Base-by-base conservation (phyloP, 2,329 filamentous ascomycete genomes). In the Talaromyces verruculosus region DNA sequence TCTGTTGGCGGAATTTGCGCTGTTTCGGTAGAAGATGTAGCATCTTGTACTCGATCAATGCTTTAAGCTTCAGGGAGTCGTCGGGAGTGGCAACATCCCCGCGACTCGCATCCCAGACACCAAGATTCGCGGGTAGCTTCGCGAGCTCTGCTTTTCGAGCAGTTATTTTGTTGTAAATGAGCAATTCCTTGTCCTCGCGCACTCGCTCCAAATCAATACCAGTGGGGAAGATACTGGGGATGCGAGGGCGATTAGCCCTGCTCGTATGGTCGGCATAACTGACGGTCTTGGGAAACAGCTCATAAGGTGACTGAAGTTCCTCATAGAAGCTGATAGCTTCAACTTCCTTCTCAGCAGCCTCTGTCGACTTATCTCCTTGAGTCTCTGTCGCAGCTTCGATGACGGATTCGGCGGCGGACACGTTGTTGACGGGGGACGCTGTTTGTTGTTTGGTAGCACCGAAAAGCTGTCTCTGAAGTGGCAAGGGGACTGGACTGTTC, bases 41-140 rank as follows among this genome's bases (percentile, higher is more conserved):
- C 75, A 91, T 91, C 84, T 97, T 98, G 83, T 96, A 92, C 81
- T 99, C 95, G 66, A 99, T 97, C 70, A 97, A 84, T 28, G 93
- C 91, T 77, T 94, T 93, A 62, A 93, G 82, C 82, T 97, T 98
- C 60, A 96, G 81, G 0, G 88, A 88, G 71, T 96, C 92, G 71
- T 97, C 92, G 25, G 89, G 85, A 28, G 89, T 87, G 1, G 84
- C 74, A 70, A 90, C 86, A 67, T 91, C 89, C 8, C 88, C 88
- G 71, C 85, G 86, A 75, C 82, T 85, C 0, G 89, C 88, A 73
- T 98, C 92, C 91, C 93, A 96, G 60, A 92, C 90, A 35, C 89
- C 91, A 60, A 97, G 84, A 73, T 96, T 97, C 39, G 91, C 92
- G 17, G 92, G 91, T 19, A 97, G 81, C 35, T 89, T 87, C 75